phyloP scores from a whole-genome alignment of 2,329 filamentous ascomycete genomes.

The Nectriaceae sp. region DNA sequence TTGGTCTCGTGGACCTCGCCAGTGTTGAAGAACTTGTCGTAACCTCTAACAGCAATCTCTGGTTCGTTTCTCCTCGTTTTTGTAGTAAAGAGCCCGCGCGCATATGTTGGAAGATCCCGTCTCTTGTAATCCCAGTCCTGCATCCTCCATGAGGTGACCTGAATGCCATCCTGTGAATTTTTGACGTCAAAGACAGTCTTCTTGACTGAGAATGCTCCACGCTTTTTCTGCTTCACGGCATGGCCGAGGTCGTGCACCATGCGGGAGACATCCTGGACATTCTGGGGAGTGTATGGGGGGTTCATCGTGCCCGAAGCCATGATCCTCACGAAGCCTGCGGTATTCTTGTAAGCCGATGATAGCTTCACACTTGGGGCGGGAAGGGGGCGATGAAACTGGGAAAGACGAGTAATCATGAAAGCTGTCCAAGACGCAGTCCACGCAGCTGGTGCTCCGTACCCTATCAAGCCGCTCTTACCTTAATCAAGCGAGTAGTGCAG shows the following conservation, averaged over 20 bases:
- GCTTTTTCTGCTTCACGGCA: slow-evolving; percentile 55
- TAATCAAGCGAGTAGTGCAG: no score
- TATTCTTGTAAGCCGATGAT: no score
- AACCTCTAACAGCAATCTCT: slow-evolving; percentile 86
- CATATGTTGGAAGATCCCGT: slow-evolving; percentile 82
- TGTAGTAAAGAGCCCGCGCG: slow-evolving; percentile 91
- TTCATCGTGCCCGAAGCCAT: background rate
- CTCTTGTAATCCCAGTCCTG: slow-evolving; percentile 97
- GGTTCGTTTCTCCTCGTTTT: slow-evolving; percentile 61
- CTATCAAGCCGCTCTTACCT: no score
- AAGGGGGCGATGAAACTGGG: no score
- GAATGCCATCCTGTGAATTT: slow-evolving; percentile 62
- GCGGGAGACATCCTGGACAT: slow-evolving; percentile 64
- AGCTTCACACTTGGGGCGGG: no score
- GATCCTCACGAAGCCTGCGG: no score
- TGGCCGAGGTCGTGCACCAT: slow-evolving; percentile 67
- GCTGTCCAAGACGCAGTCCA: no score
- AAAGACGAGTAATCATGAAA: no score
- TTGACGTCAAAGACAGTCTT: slow-evolving; percentile 76
- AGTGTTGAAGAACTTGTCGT: slow-evolving; percentile 99
- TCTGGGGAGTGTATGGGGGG: slow-evolving; percentile 66
- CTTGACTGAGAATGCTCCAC: slow-evolving; percentile 70
- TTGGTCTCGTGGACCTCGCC: slow-evolving; percentile 78
- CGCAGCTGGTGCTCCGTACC: no score
- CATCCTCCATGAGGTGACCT: slow-evolving; percentile 89